A percentile compares a stretch with the other conserved stretches of the same genome.
Conservation (phyloP, 2,329 filamentous ascomycete species). For the Colletotrichum musicola region DNA sequence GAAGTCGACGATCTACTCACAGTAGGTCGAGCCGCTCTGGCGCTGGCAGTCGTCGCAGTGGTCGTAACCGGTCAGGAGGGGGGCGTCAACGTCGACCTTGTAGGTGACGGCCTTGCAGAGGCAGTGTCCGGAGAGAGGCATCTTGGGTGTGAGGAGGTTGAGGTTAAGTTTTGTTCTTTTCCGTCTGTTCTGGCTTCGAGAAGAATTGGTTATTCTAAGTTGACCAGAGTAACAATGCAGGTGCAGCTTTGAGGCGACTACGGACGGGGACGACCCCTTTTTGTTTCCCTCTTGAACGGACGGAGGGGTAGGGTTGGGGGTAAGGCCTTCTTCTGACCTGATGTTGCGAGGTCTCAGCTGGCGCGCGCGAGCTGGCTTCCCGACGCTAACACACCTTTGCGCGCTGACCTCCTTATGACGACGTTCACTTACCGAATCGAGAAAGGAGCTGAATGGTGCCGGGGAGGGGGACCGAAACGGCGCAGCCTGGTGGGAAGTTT, state of each 20-base stretch:
- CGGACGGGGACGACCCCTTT: slow-evolving; percentile 27
- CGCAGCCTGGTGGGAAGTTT: slow-evolving; percentile 17
- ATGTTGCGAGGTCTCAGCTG: slow-evolving; percentile 33
- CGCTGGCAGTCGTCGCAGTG: slow-evolving; percentile 82
- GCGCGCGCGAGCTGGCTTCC: slow-evolving; percentile 5
- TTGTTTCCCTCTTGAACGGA: slow-evolving; percentile 25
- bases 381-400: slow-evolving; percentile 5
- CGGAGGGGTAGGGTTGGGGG: not conserved
- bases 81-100: slow-evolving; percentile 65
- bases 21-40: slow-evolving; percentile 77
- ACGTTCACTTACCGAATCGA: slow-evolving; percentile 35
- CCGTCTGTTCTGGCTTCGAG: slow-evolving; percentile 16
- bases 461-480: slow-evolving; percentile 29
- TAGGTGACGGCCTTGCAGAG: slow-evolving; percentile 81
- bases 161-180: not conserved
- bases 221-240: slow-evolving; percentile 15
- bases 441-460: slow-evolving; percentile 18
- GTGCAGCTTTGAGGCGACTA: slow-evolving; percentile 21
- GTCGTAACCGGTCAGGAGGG: slow-evolving; percentile 72
- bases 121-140: slow-evolving; percentile 78
- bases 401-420: slow-evolving; percentile 36
- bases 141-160: slow-evolving; percentile 50
- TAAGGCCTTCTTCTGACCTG: slow-evolving; percentile 19
- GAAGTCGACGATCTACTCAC: slow-evolving; percentile 52
- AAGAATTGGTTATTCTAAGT: not conserved